phyloP scores from a whole-genome alignment of 352 stramenopile species.

The Pilasporangium apinafurcum region DNA sequence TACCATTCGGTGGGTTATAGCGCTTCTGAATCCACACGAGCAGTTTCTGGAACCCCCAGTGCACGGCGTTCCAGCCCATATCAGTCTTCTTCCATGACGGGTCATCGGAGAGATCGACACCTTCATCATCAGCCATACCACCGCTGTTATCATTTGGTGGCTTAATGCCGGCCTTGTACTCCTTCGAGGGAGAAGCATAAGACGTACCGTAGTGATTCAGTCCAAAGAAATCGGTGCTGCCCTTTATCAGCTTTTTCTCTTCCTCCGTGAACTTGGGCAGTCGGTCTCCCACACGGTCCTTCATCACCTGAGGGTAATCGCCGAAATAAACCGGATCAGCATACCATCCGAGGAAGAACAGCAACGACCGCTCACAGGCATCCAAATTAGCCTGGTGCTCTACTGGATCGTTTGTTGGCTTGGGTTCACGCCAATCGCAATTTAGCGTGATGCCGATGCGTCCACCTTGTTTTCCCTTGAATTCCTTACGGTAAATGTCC shows the following conservation, averaged over 20 bases:
- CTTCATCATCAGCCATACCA: conserved; percentile 33
- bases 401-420: conserved; percentile 30
- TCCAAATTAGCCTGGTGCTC: conserved; percentile 49
- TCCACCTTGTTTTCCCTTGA: conserved; percentile 51
- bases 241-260: conserved; percentile 71
- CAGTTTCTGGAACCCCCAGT: conserved; percentile 82
- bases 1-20: conserved; percentile 69
- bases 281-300: conserved; percentile 60
- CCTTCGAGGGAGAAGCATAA: conserved; percentile 30
- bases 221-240: conserved; percentile 91
- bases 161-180: conserved; percentile 15
- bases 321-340: conserved; percentile 88
- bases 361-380: conserved; percentile 73
- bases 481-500: conserved; percentile 81
- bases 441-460: conserved; percentile 91
- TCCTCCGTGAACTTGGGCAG: conserved; percentile 87
- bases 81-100: conserved; percentile 69
- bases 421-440: conserved; percentile 85
- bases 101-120: conserved; percentile 29
- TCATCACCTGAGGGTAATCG: conserved; percentile 92
- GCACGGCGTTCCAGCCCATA: conserved; percentile 77
- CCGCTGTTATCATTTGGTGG: conserved; percentile 9
- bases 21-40: conserved; percentile 86
- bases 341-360: conserved; percentile 90
- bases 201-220: conserved; percentile 92